Base-by-base conservation (phyloP, 768 basidiomycete genomes). In the Serendipita sp. region DNA sequence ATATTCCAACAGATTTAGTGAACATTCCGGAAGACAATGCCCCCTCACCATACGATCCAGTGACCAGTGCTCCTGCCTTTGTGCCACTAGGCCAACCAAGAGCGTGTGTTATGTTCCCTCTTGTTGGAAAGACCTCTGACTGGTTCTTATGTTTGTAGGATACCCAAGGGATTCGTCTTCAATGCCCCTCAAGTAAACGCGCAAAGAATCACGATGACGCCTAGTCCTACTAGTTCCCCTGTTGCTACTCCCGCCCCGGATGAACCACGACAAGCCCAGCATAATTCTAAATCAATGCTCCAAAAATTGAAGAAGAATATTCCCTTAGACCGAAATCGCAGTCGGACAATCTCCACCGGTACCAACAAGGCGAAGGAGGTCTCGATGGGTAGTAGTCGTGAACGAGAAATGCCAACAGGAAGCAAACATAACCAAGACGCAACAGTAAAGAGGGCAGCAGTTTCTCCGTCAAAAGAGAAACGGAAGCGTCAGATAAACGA, bases 141-240 rank as follows among this genome's bases (percentile, higher is more conserved):
- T 24, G 24, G 24, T 24, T 24, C 24, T 24, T 24, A 24, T 24
- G 24, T 41, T 41, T 41, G 7, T 30, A 60, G 56, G 30, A 60
- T 60, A 16, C 56, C 56, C 8, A 60, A 60, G 35, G 56, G 37
- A 8, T 60, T 60, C 34, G 28, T 24, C 2, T 60, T 60, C 56
- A 60, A 60, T 37, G 56, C 56, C n/a, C 56, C 56, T 28, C 56
- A 60, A 35, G 28, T 10, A 60, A 60, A 60, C 18, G 56, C 56
- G 3, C 16, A 28, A n/a, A 60, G 32, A n/a, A 18, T 60, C 56
- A 60, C 18, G 4, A 60, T 60, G 56, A 60, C 56, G 10, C 56
- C 56, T 8, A 24, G 18, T n/a, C 48, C 48, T 51, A 18, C 48
- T 8, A 51, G 48, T n/a, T 18, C n/a, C 18, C 48, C 48, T 51